phyloP scores from a whole-genome alignment of 2,329 filamentous ascomycete genomes.

The Ophiostoma perfectum region DNA sequence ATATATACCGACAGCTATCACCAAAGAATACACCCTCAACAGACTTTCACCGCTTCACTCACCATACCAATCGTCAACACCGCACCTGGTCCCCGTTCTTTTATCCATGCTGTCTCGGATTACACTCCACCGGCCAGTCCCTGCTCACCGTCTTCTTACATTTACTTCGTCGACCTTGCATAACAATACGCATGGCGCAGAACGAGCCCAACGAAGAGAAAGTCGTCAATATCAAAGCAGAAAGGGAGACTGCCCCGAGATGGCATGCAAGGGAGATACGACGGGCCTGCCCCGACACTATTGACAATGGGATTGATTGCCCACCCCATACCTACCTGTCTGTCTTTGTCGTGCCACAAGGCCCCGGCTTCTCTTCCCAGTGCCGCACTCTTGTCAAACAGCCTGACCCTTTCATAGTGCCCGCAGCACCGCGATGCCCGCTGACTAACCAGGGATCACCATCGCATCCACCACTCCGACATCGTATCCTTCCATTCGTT shows the following conservation, averaged over 20 bases:
- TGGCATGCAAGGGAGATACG: slow-evolving; percentile 3
- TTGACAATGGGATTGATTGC: neutral
- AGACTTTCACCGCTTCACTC: neutral
- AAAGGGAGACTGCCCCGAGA: neutral
- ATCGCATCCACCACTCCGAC: too few species aligned
- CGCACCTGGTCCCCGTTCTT: neutral
- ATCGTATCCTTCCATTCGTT: neutral
- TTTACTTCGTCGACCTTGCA: too few species aligned
- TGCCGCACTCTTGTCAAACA: too few species aligned
- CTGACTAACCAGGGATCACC: too few species aligned
- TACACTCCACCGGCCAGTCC: neutral
- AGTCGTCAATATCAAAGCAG: neutral
- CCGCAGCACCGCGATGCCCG: too few species aligned
- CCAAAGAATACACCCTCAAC: neutral
- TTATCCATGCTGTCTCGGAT: slow-evolving; percentile 5
- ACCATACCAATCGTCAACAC: neutral
- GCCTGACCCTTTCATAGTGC: too few species aligned
- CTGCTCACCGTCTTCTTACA: neutral
- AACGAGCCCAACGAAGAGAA: too few species aligned
- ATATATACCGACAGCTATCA: neutral
- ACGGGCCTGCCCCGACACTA: neutral
- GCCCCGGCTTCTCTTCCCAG: too few species aligned
- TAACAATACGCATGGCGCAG: too few species aligned
- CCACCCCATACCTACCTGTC: neutral
- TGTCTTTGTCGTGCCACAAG: too few species aligned